These are phyloP conservation scores for Corymbia calophylla DNA, from an alignment of 441 rosid species.

Conservation along the genomic window DNA sequence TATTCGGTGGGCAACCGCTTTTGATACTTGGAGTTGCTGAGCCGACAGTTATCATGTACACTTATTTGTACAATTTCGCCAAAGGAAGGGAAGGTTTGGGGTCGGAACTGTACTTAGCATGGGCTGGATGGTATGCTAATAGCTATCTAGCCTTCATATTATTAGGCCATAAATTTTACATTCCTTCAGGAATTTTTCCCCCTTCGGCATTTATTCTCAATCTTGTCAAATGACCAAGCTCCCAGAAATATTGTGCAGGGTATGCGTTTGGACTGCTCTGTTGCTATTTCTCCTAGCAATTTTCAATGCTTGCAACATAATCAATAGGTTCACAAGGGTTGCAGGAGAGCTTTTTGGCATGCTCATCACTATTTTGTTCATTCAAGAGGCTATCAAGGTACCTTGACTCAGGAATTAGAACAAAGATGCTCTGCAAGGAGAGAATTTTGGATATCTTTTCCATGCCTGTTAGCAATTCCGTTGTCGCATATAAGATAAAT, in stretches of 20 bases:
- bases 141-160: neutral
- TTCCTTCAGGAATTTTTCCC: neutral
- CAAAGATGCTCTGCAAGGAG: neutral
- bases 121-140: neutral
- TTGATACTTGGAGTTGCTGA: neutral
- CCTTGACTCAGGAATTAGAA: neutral
- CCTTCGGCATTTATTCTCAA: neutral
- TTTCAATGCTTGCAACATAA: neutral
- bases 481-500: neutral
- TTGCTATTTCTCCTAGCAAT: constrained; percentile 1
- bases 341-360: constrained; percentile 7
- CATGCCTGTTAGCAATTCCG: neutral
- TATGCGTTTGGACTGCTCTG: constrained; percentile 5
- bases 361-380: constrained; percentile 4
- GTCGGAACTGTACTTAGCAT: neutral
- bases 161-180: neutral
- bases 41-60: neutral
- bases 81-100: neutral
- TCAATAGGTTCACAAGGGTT: constrained; percentile 2
- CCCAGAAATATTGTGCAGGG: neutral
- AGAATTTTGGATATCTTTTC: neutral
- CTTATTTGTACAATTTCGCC: neutral
- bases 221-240: neutral
- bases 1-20: neutral
- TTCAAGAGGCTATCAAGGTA: constrained; percentile 1